phyloP scores from a whole-genome alignment of 495 filamentous ascomycete species.

The Neurospora hispaniola region DNA sequence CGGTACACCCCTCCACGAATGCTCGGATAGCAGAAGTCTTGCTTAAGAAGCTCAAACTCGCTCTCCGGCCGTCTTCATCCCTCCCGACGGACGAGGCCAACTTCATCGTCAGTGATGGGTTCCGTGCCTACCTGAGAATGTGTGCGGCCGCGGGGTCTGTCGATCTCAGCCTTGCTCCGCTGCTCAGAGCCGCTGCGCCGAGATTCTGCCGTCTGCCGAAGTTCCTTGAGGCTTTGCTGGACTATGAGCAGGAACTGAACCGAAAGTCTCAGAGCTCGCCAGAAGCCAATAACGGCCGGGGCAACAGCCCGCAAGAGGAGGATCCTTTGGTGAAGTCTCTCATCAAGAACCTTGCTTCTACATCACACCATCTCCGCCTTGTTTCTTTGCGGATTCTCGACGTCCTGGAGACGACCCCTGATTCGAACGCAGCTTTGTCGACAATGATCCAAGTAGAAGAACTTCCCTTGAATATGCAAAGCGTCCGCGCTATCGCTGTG shows the following conservation, averaged over 20 bases:
- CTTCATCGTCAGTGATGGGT: constrained; percentile 46
- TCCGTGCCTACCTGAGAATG: constrained; percentile 44
- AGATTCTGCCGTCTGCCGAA: constrained; percentile 49
- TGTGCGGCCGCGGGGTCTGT: constrained; percentile 34
- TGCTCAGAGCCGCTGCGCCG: constrained; percentile 49
- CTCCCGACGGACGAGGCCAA: constrained; percentile 45
- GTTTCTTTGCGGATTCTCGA: constrained; percentile 60
- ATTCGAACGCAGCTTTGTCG: constrained; percentile 33
- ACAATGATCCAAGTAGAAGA: constrained; percentile 64
- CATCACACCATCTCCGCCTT: constrained; percentile 60
- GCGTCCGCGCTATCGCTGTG: constrained; percentile 64
- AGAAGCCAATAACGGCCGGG: constrained; percentile 16
- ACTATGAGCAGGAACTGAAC: constrained; percentile 44
- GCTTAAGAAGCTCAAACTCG: constrained; percentile 45
- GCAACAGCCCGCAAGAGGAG: constrained; percentile 31
- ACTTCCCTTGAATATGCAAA: constrained; percentile 64
- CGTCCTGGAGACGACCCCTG: constrained; percentile 27
- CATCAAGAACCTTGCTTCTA: constrained; percentile 57
- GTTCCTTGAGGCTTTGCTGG: constrained; percentile 56
- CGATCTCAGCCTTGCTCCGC: constrained; percentile 43
- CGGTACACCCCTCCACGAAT: constrained; percentile 43
- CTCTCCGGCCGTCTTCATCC: constrained; percentile 43
- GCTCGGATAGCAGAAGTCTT: constrained; percentile 44
- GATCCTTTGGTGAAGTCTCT: constrained; percentile 51
- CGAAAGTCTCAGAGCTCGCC: constrained; percentile 22